Evolutionary conservation across 1,139 yeast genomes (phyloP).

Genomic region (Nakaseomyces glabratus): DNA sequence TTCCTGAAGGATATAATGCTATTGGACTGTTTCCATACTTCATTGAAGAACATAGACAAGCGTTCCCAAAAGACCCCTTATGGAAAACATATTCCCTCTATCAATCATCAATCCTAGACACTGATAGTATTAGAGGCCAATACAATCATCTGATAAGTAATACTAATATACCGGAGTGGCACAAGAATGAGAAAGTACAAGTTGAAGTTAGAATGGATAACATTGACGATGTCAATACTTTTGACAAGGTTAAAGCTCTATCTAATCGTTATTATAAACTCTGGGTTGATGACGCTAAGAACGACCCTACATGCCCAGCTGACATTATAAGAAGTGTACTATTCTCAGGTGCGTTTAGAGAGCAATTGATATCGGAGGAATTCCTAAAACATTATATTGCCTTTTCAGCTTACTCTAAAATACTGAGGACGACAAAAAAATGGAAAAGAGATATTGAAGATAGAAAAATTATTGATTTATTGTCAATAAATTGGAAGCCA

Average conservation of each 20-base stretch:
- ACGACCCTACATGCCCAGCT: conserved; percentile 16
- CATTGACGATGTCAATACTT: conserved; percentile 2
- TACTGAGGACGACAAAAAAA: conserved; percentile 8
- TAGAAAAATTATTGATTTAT: conserved; percentile 6
- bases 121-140: not conserved
- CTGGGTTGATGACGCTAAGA: conserved; percentile 11
- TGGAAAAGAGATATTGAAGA: conserved; percentile 12
- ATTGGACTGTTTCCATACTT: conserved; percentile 2
- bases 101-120: not conserved
- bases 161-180: not conserved
- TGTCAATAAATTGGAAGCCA: conserved; percentile 11
- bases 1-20: not conserved
- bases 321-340: conserved; percentile 20
- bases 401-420: conserved; percentile 7
- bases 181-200: conserved; percentile 1
- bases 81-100: not conserved
- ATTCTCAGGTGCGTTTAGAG: conserved; percentile 11
- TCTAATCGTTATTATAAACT: conserved; percentile 9
- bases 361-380: conserved; percentile 16
- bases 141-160: not conserved
- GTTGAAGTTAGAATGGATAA: not conserved
- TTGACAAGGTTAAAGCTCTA: conserved; percentile 8
- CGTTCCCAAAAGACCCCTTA: not conserved
- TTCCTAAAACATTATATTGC: conserved; percentile 16
- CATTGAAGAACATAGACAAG: not conserved